Evolutionary conservation across 768 basidiomycete species (phyloP), one percentile per base, ranked within the genome.

Genomic region (Boletus insuetus): DNA sequence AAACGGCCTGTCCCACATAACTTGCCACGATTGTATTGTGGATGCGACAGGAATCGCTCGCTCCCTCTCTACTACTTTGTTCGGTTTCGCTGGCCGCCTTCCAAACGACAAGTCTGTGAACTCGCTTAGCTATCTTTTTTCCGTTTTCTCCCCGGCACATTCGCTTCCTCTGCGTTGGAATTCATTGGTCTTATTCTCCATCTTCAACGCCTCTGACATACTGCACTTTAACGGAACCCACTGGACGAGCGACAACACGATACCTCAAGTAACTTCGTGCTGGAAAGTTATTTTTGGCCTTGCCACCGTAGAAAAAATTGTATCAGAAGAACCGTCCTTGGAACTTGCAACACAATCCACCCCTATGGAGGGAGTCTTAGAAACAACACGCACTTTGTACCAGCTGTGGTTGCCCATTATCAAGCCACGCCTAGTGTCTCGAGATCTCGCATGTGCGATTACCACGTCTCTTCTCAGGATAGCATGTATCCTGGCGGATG

Each of bases 281-380:
- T 82, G 82, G 82, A 70, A 71, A 32, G 70, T 74, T 4, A 66
- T 80, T 6, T 73, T 78, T 56, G 70, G 73, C 14, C 62, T 82
- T 35, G 73, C 74, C 17, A 68, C 64, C 14, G 20, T 82, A 44
- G 73, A 79, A 32, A 70, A 67, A 42, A 59, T 16, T 14, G n/a
- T 66, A 6, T 41, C 69, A 24, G 54, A 47, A 48, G 48, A 49
- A 16, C 24, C 40, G 8, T 24, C 46, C 13, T 51, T 53, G 26
- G 19, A 57, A 12, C 39, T 55, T 20, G 20, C 46, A 43, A 38
- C 38, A 16, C 43, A 51, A 38, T 19, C 47, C 38, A 32, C 10
- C 6, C 32, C 35, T 17, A 42, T 43, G 19, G 58, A 58, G 17
- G 58, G 39, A 17, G 39, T 74, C 32, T 65, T 64, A 49, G 57